Evolutionary conservation across 2,329 filamentous ascomycete genomes (phyloP), one percentile per base, ranked within the genome.

Genomic region (Lachnellula hyalina): DNA sequence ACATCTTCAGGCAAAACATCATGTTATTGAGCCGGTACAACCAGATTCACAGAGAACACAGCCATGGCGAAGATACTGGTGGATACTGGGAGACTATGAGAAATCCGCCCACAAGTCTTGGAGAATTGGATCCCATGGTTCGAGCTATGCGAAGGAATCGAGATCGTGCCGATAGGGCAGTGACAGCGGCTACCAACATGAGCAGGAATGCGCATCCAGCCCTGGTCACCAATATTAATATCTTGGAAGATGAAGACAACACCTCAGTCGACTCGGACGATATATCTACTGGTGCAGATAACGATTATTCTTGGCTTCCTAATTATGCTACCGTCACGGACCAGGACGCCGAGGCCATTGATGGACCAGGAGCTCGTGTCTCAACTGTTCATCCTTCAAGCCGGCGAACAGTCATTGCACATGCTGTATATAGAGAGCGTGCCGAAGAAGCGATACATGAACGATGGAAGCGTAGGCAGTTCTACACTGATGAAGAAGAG

Each of bases 401-500:
- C 44, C 60, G 66, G 14, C 58, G 52, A 44, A 58, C 59, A 7
- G 64, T 69, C 15, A 57, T 68, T 23, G 54, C 54, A 23, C 61
- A 67, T 52, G 63, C 63, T 11, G 49, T 63, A 2, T 57, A 60
- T 25, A 61, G 66, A 36, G 58, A 63, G 35, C 54, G 56, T 19
- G 57, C 64, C 17, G 58, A 65, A 38, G 56, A 56, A 28, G 55
- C 63, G 17, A 74, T 90, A 36, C 78, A 86, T 63, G 83, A 92
- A 52, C 79, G 89, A 49, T 94, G 89, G 89, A 82, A 81, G 64
- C 80, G 87, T 55, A 79, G 90, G 46, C 83, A 86, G 40, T 95
- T 94, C 64, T 95, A 94, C 65, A 80, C 90, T 0, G 90, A 95
- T 55, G 87, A 91, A 70, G 90, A 95, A 73, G 90, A 95, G 69